These are phyloP conservation scores for Otatea glauca DNA, from an alignment of 176 grass and related monocot species.

Conservation along the genomic window DNA sequence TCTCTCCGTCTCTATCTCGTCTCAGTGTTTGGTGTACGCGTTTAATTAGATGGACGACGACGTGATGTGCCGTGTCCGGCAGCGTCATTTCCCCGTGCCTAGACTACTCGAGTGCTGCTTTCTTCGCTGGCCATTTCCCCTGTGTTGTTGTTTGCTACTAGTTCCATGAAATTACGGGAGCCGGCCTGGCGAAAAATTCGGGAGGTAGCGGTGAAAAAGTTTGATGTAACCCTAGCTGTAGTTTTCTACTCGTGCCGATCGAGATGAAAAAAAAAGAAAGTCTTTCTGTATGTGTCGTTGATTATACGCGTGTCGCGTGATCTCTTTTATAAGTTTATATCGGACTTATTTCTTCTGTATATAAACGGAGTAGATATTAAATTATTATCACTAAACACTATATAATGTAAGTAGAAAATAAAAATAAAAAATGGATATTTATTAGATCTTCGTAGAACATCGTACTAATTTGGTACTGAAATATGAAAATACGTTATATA, in stretches of 20 bases:
- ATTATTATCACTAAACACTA: too few relatives aligned
- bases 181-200: not conserved
- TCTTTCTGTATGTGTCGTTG: not conserved
- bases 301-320: too few relatives aligned
- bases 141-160: not conserved
- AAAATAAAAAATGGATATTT: too few relatives aligned
- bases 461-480: too few relatives aligned
- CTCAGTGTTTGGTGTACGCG: not conserved
- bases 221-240: constrained; percentile 9
- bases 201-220: not conserved
- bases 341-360: too few relatives aligned
- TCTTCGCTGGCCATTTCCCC: not conserved
- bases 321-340: not conserved
- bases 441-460: too few relatives aligned
- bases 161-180: not conserved
- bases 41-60: not conserved
- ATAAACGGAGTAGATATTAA: too few relatives aligned
- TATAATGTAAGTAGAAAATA: too few relatives aligned
- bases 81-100: constrained; percentile 57
- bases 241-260: not conserved
- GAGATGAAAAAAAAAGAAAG: not conserved
- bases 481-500: too few relatives aligned
- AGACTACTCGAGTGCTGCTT: constrained; percentile 39
- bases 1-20: not conserved
- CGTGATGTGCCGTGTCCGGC: constrained; percentile 39